Base-by-base conservation (phyloP, 2,329 filamentous ascomycete species). In the Xylaria hypoxylon region DNA sequence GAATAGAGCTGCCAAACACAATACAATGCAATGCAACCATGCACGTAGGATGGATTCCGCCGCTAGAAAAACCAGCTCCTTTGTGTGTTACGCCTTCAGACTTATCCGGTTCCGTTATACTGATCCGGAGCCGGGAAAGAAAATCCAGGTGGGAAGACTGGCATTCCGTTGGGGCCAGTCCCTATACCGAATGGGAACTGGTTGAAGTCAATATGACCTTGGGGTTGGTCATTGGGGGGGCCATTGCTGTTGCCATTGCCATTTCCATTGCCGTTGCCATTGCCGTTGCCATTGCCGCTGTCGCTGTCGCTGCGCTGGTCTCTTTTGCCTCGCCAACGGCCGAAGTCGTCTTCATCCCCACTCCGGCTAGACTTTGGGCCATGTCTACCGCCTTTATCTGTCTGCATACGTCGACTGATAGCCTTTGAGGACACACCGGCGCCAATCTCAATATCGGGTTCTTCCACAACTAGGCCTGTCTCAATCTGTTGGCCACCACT, bases 381-480 rank as follows among this genome's bases (percentile, higher is more conserved):
- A 73, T 89, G 86, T 72, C 84, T 84, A 40, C 89, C 89, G 59
- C 88, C 86, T 74, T 88, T 87, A 76, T 91, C 89, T 7, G 88
- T 91, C 78, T 89, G 87, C 87, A 90, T 90, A 40, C 89, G 87
- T 19, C 89, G 84, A 72, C 87, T 89, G 68, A 91, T 90, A 44
- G 89, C 93, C 84, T 99, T 99, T 48, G 94, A 97, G 19, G 94
- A 97, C 15, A 99, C 96, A 62, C 96, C 96, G 19, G 95, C 94
- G 59, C 96, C 96, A 64, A 99, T 99, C 80, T 99, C 96, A 74
- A 99, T 99, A 77, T 99, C 96, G 2, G 96, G 96, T 80, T 99
- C 96, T 78, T 99, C 96, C 28, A 99, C 92, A 6, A 94, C 91
- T 81, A 99, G 88, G 47, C 94, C 94, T 15, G 87, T 84, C 76